Base-by-base conservation (phyloP, 768 basidiomycete genomes). In the Kwoniella heveanensis region DNA sequence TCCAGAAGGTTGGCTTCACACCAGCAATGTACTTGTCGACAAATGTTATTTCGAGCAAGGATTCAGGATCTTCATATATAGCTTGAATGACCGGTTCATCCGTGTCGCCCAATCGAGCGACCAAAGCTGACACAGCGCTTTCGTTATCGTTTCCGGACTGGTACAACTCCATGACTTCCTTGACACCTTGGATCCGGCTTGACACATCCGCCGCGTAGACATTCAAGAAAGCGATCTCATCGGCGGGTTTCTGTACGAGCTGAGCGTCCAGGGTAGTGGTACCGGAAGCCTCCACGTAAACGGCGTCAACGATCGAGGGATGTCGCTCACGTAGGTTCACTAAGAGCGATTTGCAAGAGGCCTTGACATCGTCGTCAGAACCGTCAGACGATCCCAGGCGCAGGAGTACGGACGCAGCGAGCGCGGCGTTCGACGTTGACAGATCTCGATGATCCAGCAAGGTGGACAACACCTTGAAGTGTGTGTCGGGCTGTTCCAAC, bases 51-150 rank as follows among this genome's bases (percentile, higher is more conserved):
- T 85, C 83, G 2, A 85, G 78, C 48, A 89, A 77, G 1, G 78
- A 48, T 5, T 81, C 74, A 0, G 86, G 82, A 1, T 83, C 79
- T 1, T 81, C 82, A 78, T 93, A 94, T 9, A 96, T 82, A 0
- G 84, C 85, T 49, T 88, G 83, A 13, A 93, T 77, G 26, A 96
- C 88, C 1, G 80, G 71, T 1, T 80, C 63, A 27, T 86, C 83
- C 7, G 84, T 82, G 69, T 95, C 92, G 54, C 87, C 84, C 2
- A 91, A 80, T 1, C 90, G 86, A 15, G 87, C 84, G 29, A 88
- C 76, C 4, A 97, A 80, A 0, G 88, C 87, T 1, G 85, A 83
- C n/a, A 82, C 83, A 21, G 88, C 79, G 1, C 87, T 76, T 7
- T 62, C 51, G 13, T 51, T 25, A n/a, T 67, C 62, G 6, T 24